phyloP scores from a whole-genome alignment of 129 eudicot species.

The Flaveria ramosissima region DNA sequence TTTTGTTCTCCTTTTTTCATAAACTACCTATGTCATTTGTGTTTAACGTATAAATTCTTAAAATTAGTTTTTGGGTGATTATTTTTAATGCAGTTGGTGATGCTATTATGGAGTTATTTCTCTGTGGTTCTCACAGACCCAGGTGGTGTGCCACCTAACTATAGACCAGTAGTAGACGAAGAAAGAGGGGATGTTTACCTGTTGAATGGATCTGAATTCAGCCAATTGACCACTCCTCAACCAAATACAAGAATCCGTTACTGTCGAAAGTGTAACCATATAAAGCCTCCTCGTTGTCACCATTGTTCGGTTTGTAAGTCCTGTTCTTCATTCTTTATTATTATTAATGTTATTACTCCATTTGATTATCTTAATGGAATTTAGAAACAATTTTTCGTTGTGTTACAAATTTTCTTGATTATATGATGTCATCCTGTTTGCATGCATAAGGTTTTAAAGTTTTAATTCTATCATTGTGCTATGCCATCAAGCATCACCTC shows the following conservation, averaged over 20 bases:
- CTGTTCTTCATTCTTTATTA: not conserved
- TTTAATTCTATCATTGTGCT: not conserved
- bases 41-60: not conserved
- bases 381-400: not conserved
- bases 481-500: not conserved
- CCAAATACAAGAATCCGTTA: slow-evolving; percentile 56
- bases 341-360: not conserved
- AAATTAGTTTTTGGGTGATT: not conserved
- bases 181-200: slow-evolving; percentile 73
- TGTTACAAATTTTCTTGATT: not conserved
- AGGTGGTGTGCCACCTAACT: slow-evolving; percentile 82
- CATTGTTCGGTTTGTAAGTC: slow-evolving; percentile 96
- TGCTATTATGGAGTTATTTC: slow-evolving; percentile 94
- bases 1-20: not conserved
- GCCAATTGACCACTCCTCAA: slow-evolving; percentile 46
- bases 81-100: slow-evolving; percentile 63
- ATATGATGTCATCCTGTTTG: not conserved
- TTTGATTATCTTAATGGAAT: slow-evolving; percentile 5
- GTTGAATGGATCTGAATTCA: slow-evolving; percentile 59
- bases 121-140: slow-evolving; percentile 91
- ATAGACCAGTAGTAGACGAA: slow-evolving; percentile 72
- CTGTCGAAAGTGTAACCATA: slow-evolving; percentile 88
- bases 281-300: slow-evolving; percentile 95
- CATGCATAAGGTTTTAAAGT: not conserved
- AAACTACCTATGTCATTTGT: slow-evolving; percentile 13